Conservation (phyloP, 805 yeast genomes). For the Nadsonia fulvescens region DNA sequence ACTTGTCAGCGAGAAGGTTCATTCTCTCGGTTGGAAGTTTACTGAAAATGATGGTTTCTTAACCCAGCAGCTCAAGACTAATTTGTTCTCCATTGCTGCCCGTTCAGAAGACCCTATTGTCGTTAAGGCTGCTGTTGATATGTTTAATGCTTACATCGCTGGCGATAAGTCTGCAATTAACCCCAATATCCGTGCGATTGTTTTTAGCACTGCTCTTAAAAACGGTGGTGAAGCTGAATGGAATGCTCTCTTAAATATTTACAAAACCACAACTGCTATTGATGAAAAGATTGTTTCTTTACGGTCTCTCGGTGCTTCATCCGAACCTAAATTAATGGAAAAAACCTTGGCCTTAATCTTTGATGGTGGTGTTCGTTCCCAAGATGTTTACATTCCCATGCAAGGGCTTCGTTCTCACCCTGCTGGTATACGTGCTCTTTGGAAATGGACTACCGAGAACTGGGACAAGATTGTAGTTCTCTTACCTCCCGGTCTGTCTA, state of each 20-base stretch:
- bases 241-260: constrained; percentile 42
- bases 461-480: constrained; percentile 52
- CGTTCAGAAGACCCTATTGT: constrained; percentile 18
- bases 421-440: constrained; percentile 49
- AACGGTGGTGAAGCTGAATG: constrained; percentile 44
- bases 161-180: constrained; percentile 57
- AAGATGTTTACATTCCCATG: constrained; percentile 66
- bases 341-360: constrained; percentile 39
- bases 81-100: constrained; percentile 25
- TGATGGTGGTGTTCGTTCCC: constrained; percentile 40
- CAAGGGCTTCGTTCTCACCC: constrained; percentile 46
- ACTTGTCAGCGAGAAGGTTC: constrained; percentile 36
- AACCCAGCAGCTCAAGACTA: constrained; percentile 48
- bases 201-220: constrained; percentile 50
- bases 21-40: constrained; percentile 49
- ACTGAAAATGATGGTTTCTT: constrained; percentile 32
- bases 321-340: constrained; percentile 30
- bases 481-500: constrained; percentile 65
- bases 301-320: constrained; percentile 48
- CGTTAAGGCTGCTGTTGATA: constrained; percentile 17
- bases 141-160: constrained; percentile 32
- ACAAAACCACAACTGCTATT: constrained; percentile 38
- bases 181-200: constrained; percentile 51
- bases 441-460: constrained; percentile 51
- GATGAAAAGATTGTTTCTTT: constrained; percentile 60